These are phyloP conservation scores for Yamadazyma aaseri DNA, from an alignment of 1,139 yeast species.

Conservation along the genomic window DNA sequence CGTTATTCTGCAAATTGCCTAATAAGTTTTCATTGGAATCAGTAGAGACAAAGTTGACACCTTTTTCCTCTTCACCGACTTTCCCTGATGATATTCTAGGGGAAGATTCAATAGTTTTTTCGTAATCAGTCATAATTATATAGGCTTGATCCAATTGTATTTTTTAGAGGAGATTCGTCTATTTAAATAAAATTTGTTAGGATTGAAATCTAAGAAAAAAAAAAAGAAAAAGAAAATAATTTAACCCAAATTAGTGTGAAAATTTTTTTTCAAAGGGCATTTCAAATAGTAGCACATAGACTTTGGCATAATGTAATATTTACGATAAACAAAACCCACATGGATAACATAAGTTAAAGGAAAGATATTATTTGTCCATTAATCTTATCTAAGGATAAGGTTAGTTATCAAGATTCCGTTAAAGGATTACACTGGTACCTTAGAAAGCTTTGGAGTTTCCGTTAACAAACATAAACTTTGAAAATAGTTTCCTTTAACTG, in stretches of 20 bases:
- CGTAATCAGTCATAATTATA: conserved; percentile 10
- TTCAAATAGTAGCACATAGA: no score
- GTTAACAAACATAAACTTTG: no score
- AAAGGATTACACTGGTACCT: no score
- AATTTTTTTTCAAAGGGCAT: conserved; percentile 2
- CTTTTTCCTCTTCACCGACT: conserved; percentile 12
- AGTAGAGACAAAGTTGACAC: conserved; percentile 12
- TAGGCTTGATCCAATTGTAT: background rate
- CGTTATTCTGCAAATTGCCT: conserved; percentile 12
- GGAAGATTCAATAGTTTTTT: conserved; percentile 7
- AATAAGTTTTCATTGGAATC: conserved; percentile 14
- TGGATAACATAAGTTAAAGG: no score
- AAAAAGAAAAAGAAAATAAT: conserved; percentile 3
- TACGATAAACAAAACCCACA: no score
- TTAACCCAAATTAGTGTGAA: conserved; percentile 1
- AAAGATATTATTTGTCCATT: no score
- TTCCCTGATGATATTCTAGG: conserved; percentile 2
- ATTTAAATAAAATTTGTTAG: conserved; percentile 1
- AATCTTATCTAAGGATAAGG: no score
- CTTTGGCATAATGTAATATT: no score
- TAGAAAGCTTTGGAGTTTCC: no score
- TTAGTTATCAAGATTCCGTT: no score
- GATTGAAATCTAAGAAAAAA: background rate
- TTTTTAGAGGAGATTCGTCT: background rate
- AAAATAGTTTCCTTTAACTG: no score